Conservation (phyloP, 2,329 filamentous ascomycete genomes). For the Clarireedia sp. region DNA sequence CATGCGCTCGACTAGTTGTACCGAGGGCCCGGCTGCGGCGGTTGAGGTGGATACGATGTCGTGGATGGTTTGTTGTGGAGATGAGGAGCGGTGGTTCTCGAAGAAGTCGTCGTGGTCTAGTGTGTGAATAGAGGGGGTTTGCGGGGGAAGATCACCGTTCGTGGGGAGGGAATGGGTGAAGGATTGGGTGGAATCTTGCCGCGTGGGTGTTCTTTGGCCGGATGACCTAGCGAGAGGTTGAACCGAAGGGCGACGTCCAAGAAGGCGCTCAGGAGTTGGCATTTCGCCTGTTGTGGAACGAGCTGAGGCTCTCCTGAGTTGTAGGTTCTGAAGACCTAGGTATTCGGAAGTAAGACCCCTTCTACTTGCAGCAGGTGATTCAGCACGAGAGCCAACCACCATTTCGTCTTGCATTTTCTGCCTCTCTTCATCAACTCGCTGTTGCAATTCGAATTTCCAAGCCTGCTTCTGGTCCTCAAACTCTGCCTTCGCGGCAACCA, state of each 20-base stretch:
- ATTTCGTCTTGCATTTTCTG: conserved; percentile 46
- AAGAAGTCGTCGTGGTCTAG: conserved; percentile 38
- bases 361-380: conserved; percentile 27
- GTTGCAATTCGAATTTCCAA: conserved; percentile 47
- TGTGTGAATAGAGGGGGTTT: conserved; percentile 23
- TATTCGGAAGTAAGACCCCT: conserved; percentile 29
- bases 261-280: conserved; percentile 15
- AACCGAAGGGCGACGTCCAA: conserved; percentile 22
- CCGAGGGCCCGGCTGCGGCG: conserved; percentile 80
- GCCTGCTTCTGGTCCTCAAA: conserved; percentile 51
- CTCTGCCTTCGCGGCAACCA: conserved; percentile 49
- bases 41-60: conserved; percentile 88
- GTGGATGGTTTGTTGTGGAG: conserved; percentile 63
- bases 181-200: conserved; percentile 27
- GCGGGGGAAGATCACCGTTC: conserved; percentile 4
- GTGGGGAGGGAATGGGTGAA: conserved; percentile 7
- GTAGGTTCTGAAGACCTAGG: conserved; percentile 32
- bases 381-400: conserved; percentile 23
- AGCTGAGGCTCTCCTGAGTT: conserved; percentile 24
- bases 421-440: conserved; percentile 58
- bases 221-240: conserved; percentile 22
- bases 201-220: conserved; percentile 24
- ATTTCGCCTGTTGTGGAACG: conserved; percentile 27
- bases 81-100: conserved; percentile 47
- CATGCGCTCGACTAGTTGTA: conserved; percentile 94